Base-by-base conservation (phyloP, 2,329 filamentous ascomycete species). In the Microcera coccophila region DNA sequence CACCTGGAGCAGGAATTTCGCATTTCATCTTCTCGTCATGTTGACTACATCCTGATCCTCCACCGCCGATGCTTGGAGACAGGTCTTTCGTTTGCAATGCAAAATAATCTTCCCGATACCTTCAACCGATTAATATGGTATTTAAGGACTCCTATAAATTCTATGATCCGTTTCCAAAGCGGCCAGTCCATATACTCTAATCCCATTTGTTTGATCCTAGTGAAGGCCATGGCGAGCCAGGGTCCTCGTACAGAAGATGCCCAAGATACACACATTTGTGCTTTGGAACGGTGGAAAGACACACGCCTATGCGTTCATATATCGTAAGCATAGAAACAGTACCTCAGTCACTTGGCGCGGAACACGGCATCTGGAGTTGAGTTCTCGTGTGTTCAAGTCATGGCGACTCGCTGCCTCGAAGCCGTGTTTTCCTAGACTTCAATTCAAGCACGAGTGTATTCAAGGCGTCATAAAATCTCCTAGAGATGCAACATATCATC, bases 301-400 rank as follows among this genome's bases (percentile, higher is more conserved):
- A 12, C 36, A 62, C 45, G 61, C 62, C 16, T 65, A 53, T 47
- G 60, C 62, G 15, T 26, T 67, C 34, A 62, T 63, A 44, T 65
- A 62, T 46, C 50, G 44, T 15, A 39, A 36, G 17, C 47, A 48
- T n/a, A 44, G 34, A 41, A 46, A 56, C 33, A 21, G 37, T 41
- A 48, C 52, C n/a, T 55, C 47, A 1, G 29, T 65, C 38, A 61
- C 60, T 35, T 65, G 59, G 62, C 58, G 62, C 17, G 58, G 58
- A 21, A 66, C 59, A n/a, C 66, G 62, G 61, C 28, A 50, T 26
- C 41, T 62, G 14, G 33, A 57, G 47, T 24, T 63, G 24, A 57
- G 36, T 39, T 43, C 49, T 52, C 32, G 3, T 42, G 53, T 61
- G 39, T 39, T 64, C 12, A 21, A 62, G 3, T 19, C 18, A 12